Evolutionary conservation across 1,139 yeast genomes (phyloP).

Genomic region (Geotrichum restrictum): DNA sequence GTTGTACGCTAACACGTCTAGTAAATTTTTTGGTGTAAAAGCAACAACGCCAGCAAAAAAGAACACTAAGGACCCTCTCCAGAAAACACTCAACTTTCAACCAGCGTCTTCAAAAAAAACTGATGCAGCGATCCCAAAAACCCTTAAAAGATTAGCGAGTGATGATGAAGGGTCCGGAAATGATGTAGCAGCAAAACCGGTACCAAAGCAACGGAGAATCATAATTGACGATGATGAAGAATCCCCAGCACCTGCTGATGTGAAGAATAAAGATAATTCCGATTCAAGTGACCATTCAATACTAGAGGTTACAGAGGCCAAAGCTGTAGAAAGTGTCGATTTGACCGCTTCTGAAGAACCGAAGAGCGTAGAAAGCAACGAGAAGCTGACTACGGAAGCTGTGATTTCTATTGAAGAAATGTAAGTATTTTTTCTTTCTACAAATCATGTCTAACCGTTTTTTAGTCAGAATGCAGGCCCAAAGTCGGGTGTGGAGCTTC

Average conservation of each 20-base stretch:
- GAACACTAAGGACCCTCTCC: not conserved
- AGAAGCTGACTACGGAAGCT: not conserved
- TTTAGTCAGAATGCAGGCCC: constrained; percentile 7
- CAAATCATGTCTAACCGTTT: not conserved
- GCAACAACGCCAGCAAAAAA: not conserved
- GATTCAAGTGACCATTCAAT: no score
- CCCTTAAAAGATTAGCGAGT: not conserved
- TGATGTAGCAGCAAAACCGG: not conserved
- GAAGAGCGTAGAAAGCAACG: not conserved
- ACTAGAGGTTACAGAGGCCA: not conserved
- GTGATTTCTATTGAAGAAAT: not conserved
- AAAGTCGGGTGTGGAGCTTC: constrained; percentile 7
- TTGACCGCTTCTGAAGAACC: not conserved
- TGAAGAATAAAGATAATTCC: no score
- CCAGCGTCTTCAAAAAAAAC: not conserved
- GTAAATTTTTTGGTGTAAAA: constrained; percentile 10
- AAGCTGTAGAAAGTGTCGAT: not conserved
- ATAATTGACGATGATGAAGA: constrained; percentile 10
- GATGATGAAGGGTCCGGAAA: not conserved
- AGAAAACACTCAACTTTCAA: not conserved
- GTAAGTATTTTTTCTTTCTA: not conserved
- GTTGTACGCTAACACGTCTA: not conserved
- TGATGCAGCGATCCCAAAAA: no score
- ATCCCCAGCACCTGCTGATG: no score
- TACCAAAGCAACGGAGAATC: constrained; percentile 7